Base-by-base conservation (phyloP, 1,139 yeast genomes). In the Hyphopichia fennica region DNA sequence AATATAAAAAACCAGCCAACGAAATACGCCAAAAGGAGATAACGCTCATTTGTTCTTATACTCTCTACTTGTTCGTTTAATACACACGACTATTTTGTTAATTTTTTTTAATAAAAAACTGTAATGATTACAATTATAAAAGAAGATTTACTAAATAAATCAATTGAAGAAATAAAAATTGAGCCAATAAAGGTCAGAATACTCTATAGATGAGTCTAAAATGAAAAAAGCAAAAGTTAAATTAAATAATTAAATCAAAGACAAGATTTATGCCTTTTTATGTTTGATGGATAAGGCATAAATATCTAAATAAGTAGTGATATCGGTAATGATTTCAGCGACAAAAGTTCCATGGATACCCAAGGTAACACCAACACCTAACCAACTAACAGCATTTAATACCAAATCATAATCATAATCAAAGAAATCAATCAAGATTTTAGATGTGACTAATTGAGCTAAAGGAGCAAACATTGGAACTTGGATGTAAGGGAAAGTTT, bases 251-350 rank as follows among this genome's bases (percentile, higher is more conserved):
- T 13, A 16, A 23, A 30, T n/a, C n/a, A n/a, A 20, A 20, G 23
- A 20, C 9, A 20, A 20, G 9, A 11, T 29, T 39, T 53, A 73
- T 14, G 67, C 77, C 58, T 79, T 82, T 57, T 86, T 87, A 62
- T 90, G 91, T 62, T 90, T 90, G 57, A 91, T 90, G 34, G 84
- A 72, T 51, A 91, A 72, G 13, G 96, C 93, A 65, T 86, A 87
- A 50, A 91, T 90, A 60, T 89, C 97, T 53, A 91, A 73, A 60
- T 79, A 89, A 2, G 77, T 69, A 23, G 97, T 90, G 57, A 91
- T 87, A 53, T 89, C 97, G 56, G 73, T 72, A 54, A 91, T 84
- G 54, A 91, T 82, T 52, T 91, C 98, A 32, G 81, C 75, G 38
- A 91, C 82, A 59, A 91, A 91, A 67, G 84, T 75, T 13, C 81